A percentile compares a stretch with the other conserved stretches of the same genome.
phyloP scores from a whole-genome alignment of 176 grass and related monocot species.

The Dendrocalamus sinicus region DNA sequence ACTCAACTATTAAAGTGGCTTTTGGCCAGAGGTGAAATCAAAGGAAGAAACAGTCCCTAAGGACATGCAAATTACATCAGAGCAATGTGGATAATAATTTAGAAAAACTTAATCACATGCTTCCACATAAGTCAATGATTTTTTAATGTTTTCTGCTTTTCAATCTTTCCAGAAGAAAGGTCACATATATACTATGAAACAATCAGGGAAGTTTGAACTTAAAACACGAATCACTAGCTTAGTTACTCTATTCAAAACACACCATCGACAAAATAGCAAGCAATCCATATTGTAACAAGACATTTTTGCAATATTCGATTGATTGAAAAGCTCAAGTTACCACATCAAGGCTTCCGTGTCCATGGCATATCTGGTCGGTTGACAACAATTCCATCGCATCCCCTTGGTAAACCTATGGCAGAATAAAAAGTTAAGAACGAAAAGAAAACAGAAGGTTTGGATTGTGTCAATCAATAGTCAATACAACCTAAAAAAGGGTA shows the following conservation, averaged over 20 bases:
- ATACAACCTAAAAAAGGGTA: conserved; percentile 3
- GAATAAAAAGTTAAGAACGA: conserved; percentile 26
- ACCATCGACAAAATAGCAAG: neutral
- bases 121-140: neutral
- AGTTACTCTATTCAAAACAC: conserved; percentile 2
- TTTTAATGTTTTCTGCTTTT: neutral
- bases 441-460: conserved; percentile 16
- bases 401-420: conserved; percentile 56
- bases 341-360: conserved; percentile 51
- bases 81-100: neutral
- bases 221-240: conserved; percentile 5
- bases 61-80: neutral
- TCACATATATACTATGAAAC: neutral
- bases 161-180: neutral
- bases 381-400: conserved; percentile 60
- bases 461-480: conserved; percentile 5
- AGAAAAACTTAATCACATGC: neutral
- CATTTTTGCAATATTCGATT: conserved; percentile 7
- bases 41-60: neutral
- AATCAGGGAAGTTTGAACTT: conserved; percentile 24
- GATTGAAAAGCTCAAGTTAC: conserved; percentile 46
- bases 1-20: conserved; percentile 29
- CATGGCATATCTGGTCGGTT: conserved; percentile 41
- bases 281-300: conserved; percentile 1
- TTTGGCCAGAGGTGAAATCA: neutral